A percentile compares a stretch with the other conserved stretches of the same genome.
Evolutionary conservation across 192 early-diverging fungal genomes (phyloP).

Genomic region (Paraglomus brasilianum): DNA sequence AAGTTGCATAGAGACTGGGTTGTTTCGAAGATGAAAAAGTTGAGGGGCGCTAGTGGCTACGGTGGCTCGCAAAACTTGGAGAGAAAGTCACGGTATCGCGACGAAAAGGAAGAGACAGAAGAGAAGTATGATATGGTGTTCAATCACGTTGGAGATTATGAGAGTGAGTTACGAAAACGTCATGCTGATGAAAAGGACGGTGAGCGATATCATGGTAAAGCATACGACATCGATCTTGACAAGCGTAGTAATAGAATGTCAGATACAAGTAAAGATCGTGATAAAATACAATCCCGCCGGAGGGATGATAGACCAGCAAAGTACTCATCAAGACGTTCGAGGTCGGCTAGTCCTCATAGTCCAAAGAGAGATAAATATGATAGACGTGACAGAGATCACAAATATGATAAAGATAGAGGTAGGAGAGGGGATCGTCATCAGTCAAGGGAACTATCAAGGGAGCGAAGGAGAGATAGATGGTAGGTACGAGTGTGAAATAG

Average conservation of each 20-base stretch:
- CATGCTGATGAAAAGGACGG: constrained; percentile 16
- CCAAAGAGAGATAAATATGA: neutral
- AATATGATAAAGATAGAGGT: constrained; percentile 1
- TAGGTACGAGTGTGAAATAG: neutral
- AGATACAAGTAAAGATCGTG: constrained; percentile 12
- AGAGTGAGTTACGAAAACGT: neutral
- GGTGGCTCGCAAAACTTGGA: constrained; percentile 53
- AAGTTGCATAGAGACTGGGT: constrained; percentile 82
- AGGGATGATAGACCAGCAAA: constrained; percentile 1
- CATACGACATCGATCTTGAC: neutral
- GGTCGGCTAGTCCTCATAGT: constrained; percentile 32
- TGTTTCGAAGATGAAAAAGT: constrained; percentile 44
- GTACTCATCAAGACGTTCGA: constrained; percentile 8
- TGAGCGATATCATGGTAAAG: constrained; percentile 12
- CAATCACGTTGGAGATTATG: constrained; percentile 34
- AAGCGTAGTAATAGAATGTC: neutral
- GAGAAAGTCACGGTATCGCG: constrained; percentile 53
- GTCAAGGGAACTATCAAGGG: constrained; percentile 7
- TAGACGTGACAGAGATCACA: neutral
- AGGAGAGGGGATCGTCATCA: constrained; percentile 15
- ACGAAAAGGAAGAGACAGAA: constrained; percentile 29
- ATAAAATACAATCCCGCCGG: constrained; percentile 10
- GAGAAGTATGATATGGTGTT: constrained; percentile 52
- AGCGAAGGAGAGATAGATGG: constrained; percentile 12
- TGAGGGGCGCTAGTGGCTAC: constrained; percentile 33